Conservation (phyloP, 805 yeast species). For the Jamesozyma rosinii region DNA sequence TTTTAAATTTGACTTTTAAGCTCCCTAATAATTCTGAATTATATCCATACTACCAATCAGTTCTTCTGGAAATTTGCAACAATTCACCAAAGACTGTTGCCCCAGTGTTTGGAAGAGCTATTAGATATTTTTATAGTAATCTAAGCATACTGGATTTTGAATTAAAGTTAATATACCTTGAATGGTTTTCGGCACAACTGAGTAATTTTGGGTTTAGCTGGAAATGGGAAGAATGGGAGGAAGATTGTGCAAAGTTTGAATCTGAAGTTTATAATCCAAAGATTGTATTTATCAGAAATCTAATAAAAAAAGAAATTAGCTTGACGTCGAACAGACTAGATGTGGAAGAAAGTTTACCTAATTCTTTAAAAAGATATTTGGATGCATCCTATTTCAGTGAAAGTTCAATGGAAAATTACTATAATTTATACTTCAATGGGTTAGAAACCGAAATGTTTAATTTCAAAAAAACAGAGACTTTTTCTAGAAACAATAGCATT, state of each 20-base stretch:
- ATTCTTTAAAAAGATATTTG: slow-evolving; percentile 37
- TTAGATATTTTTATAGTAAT: slow-evolving; percentile 63
- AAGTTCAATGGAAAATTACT: slow-evolving; percentile 30
- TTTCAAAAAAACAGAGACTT: slow-evolving; percentile 25
- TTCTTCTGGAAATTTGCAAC: slow-evolving; percentile 71
- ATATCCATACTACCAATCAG: slow-evolving; percentile 64
- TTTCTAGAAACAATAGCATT: slow-evolving; percentile 29
- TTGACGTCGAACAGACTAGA: slow-evolving; percentile 53
- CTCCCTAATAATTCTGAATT: slow-evolving; percentile 54
- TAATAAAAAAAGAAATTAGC: slow-evolving; percentile 69
- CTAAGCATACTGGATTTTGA: slow-evolving; percentile 60
- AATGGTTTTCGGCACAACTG: slow-evolving; percentile 84
- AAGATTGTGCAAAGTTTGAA: slow-evolving; percentile 37
- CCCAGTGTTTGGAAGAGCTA: slow-evolving; percentile 82
- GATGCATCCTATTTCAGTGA: slow-evolving; percentile 30
- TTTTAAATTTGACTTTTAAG: slow-evolving; percentile 63
- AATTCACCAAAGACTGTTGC: slow-evolving; percentile 71
- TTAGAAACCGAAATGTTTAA: slow-evolving; percentile 15
- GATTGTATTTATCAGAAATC: slow-evolving; percentile 56
- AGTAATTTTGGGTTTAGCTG: slow-evolving; percentile 85
- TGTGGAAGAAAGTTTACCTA: slow-evolving; percentile 60
- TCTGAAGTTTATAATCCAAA: slow-evolving; percentile 53
- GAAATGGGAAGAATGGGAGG: slow-evolving; percentile 91
- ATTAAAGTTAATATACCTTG: slow-evolving; percentile 53
- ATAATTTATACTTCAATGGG: slow-evolving; percentile 13